Conservation (phyloP, 768 basidiomycete genomes). For the Rubroboletus satanas region DNA sequence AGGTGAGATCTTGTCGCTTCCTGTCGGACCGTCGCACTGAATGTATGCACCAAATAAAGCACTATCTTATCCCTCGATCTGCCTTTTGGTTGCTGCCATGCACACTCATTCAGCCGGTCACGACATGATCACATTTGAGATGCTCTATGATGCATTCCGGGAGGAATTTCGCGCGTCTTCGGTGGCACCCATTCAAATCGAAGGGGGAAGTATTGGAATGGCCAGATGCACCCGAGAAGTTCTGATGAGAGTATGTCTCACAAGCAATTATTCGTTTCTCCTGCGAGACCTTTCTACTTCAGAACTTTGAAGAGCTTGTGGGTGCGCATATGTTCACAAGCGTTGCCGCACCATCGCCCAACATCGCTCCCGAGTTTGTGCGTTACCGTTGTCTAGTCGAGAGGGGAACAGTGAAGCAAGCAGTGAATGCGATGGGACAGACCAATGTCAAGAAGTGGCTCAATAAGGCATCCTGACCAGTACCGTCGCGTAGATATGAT, state of each 20-base stretch:
- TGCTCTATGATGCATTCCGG: constrained; percentile 77
- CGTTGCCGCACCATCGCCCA: constrained; percentile 44
- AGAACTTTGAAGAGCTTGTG: constrained; percentile 79
- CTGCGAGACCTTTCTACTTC: neutral
- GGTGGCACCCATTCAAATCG: constrained; percentile 70
- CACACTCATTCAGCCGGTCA: constrained; percentile 78
- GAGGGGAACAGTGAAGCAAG: constrained; percentile 61
- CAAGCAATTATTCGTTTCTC: neutral
- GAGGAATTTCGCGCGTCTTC: constrained; percentile 69
- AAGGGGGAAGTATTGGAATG: constrained; percentile 76
- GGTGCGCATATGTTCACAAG: constrained; percentile 53
- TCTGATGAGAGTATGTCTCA: constrained; percentile 55
- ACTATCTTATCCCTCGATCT: constrained; percentile 73
- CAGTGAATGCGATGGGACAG: constrained; percentile 62
- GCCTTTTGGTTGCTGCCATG: constrained; percentile 79
- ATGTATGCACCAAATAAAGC: constrained; percentile 37
- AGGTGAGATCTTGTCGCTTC: constrained; percentile 37
- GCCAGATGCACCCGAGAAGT: constrained; percentile 60
- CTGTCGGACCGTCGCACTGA: neutral
- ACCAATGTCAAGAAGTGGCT: constrained; percentile 78
- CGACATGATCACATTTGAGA: constrained; percentile 83
- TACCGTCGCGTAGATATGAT: constrained; percentile 12
- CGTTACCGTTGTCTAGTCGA: constrained; percentile 68
- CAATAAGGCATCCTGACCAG: constrained; percentile 40
- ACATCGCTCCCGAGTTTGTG: constrained; percentile 62